A percentile compares a stretch with the other conserved stretches of the same genome.
These are phyloP conservation scores for Sapria himalayana DNA, from an alignment of 345 rosid species.

Conservation along the genomic window DNA sequence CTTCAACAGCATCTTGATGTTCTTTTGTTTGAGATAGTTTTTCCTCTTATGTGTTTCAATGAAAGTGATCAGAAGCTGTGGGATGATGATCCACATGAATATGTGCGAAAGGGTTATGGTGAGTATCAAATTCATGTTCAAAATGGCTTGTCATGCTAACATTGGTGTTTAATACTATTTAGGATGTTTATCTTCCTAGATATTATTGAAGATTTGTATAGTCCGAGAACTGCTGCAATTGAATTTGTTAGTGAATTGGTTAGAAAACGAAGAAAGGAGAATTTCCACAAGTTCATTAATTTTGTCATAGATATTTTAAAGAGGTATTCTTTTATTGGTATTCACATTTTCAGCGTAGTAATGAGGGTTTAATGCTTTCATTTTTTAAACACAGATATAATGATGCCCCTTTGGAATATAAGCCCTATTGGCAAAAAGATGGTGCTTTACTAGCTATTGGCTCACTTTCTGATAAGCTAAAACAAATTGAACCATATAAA, in stretches of 20 bases:
- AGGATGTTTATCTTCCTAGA: too few relatives aligned
- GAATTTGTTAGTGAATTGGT: conserved; percentile 96
- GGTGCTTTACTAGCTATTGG: conserved; percentile 98
- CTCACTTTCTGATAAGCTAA: conserved; percentile 89
- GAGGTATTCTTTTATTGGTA: conserved; percentile 28
- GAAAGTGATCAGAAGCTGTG: conserved; percentile 96
- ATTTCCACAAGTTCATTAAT: conserved; percentile 78
- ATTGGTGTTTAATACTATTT: too few relatives aligned
- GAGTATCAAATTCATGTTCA: conserved; percentile 14
- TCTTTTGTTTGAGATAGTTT: conserved; percentile 91
- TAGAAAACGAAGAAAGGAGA: conserved; percentile 81
- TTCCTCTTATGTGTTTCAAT: conserved; percentile 95
- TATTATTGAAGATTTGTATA: conserved; percentile 96
- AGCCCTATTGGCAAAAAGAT: conserved; percentile 81
- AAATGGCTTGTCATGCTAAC: neutral
- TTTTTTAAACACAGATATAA: conserved; percentile 35
- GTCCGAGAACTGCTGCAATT: conserved; percentile 94
- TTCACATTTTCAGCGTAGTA: conserved; percentile 1
- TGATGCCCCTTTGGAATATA: conserved; percentile 47
- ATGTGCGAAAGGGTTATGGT: conserved; percentile 99
- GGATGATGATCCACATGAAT: conserved; percentile 99
- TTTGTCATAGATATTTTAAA: conserved; percentile 59
- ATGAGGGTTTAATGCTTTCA: neutral
- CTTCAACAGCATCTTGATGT: conserved; percentile 71
- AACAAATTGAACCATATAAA: conserved; percentile 87